phyloP scores from a whole-genome alignment of 108 stramenopile species.

The Cyclotella sp. region DNA sequence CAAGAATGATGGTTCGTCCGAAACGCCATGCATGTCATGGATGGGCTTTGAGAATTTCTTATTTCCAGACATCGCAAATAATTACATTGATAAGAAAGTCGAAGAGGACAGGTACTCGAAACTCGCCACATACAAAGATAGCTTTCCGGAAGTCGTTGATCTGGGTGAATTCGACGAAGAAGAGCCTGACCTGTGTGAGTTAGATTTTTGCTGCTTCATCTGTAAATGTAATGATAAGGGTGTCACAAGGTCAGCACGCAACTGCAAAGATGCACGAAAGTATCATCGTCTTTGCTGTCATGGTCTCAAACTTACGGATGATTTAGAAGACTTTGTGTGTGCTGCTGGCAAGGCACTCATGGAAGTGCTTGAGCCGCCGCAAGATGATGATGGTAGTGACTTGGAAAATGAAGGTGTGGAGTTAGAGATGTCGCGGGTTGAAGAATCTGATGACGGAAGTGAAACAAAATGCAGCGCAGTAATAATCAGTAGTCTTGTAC shows the following conservation, averaged over 20 bases:
- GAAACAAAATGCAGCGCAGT: slow-evolving; percentile 1
- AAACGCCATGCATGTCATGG: slow-evolving; percentile 25
- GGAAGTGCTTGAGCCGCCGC: neutral
- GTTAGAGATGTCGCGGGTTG: neutral
- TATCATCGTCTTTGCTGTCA: slow-evolving; percentile 43
- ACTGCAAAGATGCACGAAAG: slow-evolving; percentile 20
- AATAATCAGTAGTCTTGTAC: neutral
- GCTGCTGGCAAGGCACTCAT: slow-evolving; percentile 14
- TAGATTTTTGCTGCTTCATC: slow-evolving; percentile 44
- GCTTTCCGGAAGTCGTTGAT: neutral
- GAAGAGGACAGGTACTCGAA: neutral
- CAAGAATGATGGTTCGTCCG: neutral
- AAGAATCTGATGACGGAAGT: neutral
- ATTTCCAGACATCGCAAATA: slow-evolving; percentile 24
- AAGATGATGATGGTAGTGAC: neutral
- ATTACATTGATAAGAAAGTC: neutral
- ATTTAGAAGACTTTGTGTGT: slow-evolving; percentile 28
- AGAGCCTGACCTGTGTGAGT: slow-evolving; percentile 1
- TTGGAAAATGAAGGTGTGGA: neutral
- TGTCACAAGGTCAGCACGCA: slow-evolving; percentile 1
- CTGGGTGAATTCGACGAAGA: slow-evolving; percentile 11
- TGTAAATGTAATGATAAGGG: slow-evolving; percentile 25
- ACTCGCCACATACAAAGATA: slow-evolving; percentile 9
- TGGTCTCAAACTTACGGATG: slow-evolving; percentile 3
- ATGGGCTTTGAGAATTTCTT: slow-evolving; percentile 29